A percentile compares a stretch with the other conserved stretches of the same genome.
Conservation (phyloP, 2,329 filamentous ascomycete genomes). For the Onygenales sp. region DNA sequence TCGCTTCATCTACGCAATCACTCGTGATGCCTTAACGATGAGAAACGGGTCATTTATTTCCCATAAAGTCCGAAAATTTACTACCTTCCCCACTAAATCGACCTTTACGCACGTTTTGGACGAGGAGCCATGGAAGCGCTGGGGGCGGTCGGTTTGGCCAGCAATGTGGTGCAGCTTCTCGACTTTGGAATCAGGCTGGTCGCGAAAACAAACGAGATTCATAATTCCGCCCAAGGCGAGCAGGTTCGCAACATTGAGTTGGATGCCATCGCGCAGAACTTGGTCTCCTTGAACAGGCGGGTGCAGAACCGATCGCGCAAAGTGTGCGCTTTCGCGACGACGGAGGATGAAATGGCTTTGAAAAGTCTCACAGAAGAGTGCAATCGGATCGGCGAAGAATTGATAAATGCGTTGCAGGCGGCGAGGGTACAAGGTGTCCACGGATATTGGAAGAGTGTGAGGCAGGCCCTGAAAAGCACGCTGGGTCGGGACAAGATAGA, state of each 20-base stretch:
- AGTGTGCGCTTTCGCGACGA: background rate
- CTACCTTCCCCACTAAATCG: background rate
- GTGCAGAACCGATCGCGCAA: background rate
- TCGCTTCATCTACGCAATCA: too few species aligned
- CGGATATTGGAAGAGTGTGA: slow-evolving; percentile 7
- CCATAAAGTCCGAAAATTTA: background rate
- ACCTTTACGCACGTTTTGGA: background rate
- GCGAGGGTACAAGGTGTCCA: slow-evolving; percentile 4
- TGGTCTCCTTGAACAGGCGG: background rate
- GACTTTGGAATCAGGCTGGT: slow-evolving; percentile 7
- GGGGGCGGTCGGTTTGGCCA: slow-evolving; percentile 4
- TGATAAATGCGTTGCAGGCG: slow-evolving; percentile 2
- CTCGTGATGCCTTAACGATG: too few species aligned
- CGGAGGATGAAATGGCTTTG: slow-evolving; percentile 6
- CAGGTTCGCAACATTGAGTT: slow-evolving; percentile 10
- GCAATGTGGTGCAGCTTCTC: slow-evolving; percentile 9
- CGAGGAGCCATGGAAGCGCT: slow-evolving; percentile 3
- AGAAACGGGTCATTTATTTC: too few species aligned
- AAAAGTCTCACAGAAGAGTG: slow-evolving; percentile 6
- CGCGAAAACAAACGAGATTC: slow-evolving; percentile 1
- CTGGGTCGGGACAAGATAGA: slow-evolving; percentile 5
- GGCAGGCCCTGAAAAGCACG: slow-evolving; percentile 4
- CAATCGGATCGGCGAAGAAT: slow-evolving; percentile 2
- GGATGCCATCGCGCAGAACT: slow-evolving; percentile 6
- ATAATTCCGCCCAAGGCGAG: slow-evolving; percentile 2